phyloP scores from a whole-genome alignment of 2,329 filamentous ascomycete genomes.

The Fusarium falciforme region DNA sequence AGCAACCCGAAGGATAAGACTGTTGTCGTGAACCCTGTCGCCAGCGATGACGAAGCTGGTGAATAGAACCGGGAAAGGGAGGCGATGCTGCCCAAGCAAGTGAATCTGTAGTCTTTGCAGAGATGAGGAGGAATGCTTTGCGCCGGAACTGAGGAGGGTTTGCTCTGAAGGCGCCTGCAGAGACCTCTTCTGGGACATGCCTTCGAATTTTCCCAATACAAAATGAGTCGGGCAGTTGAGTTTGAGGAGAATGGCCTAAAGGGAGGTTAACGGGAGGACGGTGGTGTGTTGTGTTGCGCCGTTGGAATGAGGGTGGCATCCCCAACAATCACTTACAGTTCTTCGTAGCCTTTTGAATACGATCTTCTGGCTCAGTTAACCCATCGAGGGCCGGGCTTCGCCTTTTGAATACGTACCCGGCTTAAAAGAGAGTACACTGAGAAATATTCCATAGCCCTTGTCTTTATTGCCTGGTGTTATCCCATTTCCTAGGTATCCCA shows the following conservation, averaged over 20 bases:
- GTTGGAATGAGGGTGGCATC: background rate
- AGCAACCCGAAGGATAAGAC: background rate
- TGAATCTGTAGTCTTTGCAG: background rate
- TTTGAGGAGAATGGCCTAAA: background rate
- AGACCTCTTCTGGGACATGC: background rate
- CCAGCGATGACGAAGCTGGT: background rate
- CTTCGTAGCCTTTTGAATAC: background rate
- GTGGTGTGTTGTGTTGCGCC: background rate
- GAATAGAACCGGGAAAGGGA: background rate
- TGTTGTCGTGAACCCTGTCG: background rate
- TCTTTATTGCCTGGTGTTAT: background rate
- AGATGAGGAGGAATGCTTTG: background rate
- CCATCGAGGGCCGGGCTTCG: no score
- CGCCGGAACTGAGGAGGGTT: background rate
- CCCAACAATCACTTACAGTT: background rate
- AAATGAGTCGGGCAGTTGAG: background rate
- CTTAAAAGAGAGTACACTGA: background rate
- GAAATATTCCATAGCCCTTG: background rate
- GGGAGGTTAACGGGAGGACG: background rate
- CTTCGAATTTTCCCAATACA: background rate
- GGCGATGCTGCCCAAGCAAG: background rate
- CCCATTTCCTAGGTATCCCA: background rate
- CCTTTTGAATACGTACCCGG: background rate
- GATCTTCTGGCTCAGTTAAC: no score
- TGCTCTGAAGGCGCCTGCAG: background rate